A percentile compares a stretch with the other conserved stretches of the same genome.
phyloP scores from a whole-genome alignment of 768 basidiomycete genomes.

The Tulasnella sp. region DNA sequence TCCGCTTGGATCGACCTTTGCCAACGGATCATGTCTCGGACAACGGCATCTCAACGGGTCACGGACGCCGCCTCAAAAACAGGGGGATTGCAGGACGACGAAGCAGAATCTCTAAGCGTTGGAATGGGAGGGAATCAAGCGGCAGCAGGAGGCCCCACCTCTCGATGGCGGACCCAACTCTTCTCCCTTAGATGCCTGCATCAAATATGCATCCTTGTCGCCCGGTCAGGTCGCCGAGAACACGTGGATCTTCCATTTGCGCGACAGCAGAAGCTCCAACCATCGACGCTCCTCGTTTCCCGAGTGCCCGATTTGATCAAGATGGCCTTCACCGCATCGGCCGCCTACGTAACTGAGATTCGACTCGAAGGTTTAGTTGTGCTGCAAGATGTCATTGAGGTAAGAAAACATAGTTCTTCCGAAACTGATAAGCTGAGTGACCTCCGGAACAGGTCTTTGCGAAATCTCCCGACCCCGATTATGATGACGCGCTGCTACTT shows the following conservation, averaged over 20 bases:
- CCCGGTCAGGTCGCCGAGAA: conserved; percentile 72
- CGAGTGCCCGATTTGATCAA: conserved; percentile 91
- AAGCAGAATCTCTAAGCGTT: conserved; percentile 86
- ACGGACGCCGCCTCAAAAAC: conserved; percentile 60
- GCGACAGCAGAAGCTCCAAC: conserved; percentile 58
- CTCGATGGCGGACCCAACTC: conserved; percentile 94
- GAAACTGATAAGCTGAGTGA: background rate
- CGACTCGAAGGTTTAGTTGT: conserved; percentile 88
- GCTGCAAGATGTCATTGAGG: conserved; percentile 89
- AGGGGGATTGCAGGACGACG: conserved; percentile 75
- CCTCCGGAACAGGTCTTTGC: conserved; percentile 72
- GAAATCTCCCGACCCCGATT: conserved; percentile 85
- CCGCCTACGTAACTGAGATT: conserved; percentile 95
- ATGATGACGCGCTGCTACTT: conserved; percentile 82
- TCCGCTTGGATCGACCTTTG: conserved; percentile 98
- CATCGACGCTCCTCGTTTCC: conserved; percentile 71
- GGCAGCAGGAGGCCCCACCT: conserved; percentile 54
- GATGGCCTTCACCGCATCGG: conserved; percentile 97
- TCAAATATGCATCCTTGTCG: conserved; percentile 78
- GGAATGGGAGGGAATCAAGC: conserved; percentile 45
- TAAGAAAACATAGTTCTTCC: conserved; percentile 43
- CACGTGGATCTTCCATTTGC: conserved; percentile 82
- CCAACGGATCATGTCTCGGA: conserved; percentile 94
- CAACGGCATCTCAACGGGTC: conserved; percentile 80
- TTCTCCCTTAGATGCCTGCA: conserved; percentile 94